phyloP scores from a whole-genome alignment of 2,329 filamentous ascomycete genomes.

The Rhynchosporium secalis region DNA sequence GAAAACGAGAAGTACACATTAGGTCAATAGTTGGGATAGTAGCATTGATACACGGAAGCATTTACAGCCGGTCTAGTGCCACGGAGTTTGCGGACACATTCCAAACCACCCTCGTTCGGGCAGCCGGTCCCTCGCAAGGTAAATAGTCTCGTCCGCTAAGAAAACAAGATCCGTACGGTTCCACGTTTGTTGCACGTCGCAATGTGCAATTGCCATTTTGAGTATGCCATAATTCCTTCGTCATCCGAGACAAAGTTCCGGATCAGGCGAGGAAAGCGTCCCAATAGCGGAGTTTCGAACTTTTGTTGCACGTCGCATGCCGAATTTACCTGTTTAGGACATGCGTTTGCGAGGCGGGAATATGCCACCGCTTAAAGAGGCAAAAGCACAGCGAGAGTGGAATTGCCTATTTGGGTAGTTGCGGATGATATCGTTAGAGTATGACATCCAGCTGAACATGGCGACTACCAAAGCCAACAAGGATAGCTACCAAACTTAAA shows the following conservation, averaged over 20 bases:
- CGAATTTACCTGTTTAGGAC: conserved; percentile 8
- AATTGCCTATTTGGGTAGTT: not conserved
- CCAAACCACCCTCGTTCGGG: not conserved
- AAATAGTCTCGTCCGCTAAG: not conserved
- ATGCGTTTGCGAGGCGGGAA: not conserved
- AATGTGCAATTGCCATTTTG: conserved; percentile 4
- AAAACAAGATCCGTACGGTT: not conserved
- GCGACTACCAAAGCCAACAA: too few species aligned
- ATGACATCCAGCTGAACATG: too few species aligned
- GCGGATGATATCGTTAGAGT: not conserved
- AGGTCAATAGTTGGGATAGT: too few species aligned
- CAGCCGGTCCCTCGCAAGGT: not conserved
- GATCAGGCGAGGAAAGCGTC: not conserved
- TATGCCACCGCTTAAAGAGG: conserved; percentile 1
- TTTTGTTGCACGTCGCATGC: conserved; percentile 8
- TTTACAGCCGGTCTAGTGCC: too few species aligned
- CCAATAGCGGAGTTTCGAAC: not conserved
- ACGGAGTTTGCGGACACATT: too few species aligned
- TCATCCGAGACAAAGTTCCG: not conserved
- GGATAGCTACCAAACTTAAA: too few species aligned
- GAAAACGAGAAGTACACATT: too few species aligned
- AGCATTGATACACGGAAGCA: too few species aligned
- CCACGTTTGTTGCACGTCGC: conserved; percentile 7
- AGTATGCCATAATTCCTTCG: not conserved
- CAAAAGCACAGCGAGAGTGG: not conserved